Conservation (phyloP, 1,284 basidiomycete species). For the Albatrellus sp. region DNA sequence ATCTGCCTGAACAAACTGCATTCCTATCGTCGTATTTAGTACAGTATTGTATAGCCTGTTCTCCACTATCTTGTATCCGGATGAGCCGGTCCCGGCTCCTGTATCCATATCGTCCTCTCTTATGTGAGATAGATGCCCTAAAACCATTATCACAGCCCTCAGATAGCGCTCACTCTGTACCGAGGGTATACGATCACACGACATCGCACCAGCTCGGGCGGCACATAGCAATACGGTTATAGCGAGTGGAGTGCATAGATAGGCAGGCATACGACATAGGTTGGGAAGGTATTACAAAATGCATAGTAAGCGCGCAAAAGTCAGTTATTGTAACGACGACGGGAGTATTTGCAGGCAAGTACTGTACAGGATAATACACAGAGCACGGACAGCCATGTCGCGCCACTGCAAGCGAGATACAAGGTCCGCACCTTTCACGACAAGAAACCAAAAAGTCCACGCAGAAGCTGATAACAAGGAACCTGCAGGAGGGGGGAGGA, state of each 20-base stretch:
- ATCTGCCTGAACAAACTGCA: too few relatives aligned
- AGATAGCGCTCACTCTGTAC: too few relatives aligned
- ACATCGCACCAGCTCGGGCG: neutral
- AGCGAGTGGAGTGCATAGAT: neutral
- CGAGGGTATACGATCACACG: too few relatives aligned
- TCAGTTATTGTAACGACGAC: neutral
- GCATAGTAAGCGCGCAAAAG: neutral
- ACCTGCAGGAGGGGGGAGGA: neutral
- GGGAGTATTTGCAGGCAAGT: neutral
- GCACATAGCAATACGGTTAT: neutral
- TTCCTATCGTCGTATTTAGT: too few relatives aligned
- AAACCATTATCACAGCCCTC: too few relatives aligned
- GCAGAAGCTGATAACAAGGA: neutral
- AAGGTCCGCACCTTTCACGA: conserved; percentile 5
- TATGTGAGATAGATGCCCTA: too few relatives aligned
- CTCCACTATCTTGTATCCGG: too few relatives aligned
- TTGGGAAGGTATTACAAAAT: conserved; percentile 3
- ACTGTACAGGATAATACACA: neutral
- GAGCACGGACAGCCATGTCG: too few relatives aligned
- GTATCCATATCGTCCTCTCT: too few relatives aligned
- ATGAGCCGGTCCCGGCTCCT: too few relatives aligned
- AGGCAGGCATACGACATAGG: neutral
- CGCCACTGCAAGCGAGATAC: neutral
- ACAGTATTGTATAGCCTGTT: too few relatives aligned
- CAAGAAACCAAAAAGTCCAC: neutral